Evolutionary conservation across 225 moss, liverwort and hornwort species (phyloP).

Genomic region (Physcomitrium patens): DNA sequence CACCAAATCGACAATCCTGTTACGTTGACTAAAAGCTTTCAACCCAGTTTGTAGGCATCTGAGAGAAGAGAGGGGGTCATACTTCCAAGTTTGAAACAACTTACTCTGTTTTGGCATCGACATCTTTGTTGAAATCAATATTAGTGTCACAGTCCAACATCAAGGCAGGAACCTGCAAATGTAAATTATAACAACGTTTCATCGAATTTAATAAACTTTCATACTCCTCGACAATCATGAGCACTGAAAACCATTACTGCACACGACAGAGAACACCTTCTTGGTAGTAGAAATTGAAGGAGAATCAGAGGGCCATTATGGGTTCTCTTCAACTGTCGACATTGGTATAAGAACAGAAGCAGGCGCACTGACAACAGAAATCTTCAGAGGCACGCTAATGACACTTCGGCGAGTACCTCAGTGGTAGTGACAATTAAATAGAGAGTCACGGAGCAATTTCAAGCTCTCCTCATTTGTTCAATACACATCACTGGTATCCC

Average conservation of each 20-base stretch:
- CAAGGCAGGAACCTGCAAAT: slow-evolving; percentile 74
- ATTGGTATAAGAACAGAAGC: slow-evolving; percentile 12
- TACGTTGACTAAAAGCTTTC: background rate
- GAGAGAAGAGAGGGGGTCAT: background rate
- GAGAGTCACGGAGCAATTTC: slow-evolving; percentile 11
- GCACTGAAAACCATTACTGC: background rate
- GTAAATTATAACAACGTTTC: background rate
- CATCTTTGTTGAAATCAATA: slow-evolving; percentile 75
- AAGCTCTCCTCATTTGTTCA: slow-evolving; percentile 19
- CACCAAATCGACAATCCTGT: background rate
- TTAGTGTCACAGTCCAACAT: slow-evolving; percentile 79
- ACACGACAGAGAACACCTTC: slow-evolving; percentile 8
- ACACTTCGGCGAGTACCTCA: slow-evolving; percentile 20
- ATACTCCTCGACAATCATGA: background rate
- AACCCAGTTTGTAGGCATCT: background rate
- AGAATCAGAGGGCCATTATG: background rate
- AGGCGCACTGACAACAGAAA: background rate
- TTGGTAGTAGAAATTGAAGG: slow-evolving; percentile 23
- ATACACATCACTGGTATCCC: slow-evolving; percentile 5
- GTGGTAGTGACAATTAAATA: slow-evolving; percentile 25
- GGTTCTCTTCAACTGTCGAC: slow-evolving; percentile 23
- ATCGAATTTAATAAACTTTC: background rate
- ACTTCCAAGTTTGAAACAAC: background rate
- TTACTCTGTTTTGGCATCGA: slow-evolving; percentile 87
- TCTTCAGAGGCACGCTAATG: background rate